Conservation (phyloP, 2,329 filamentous ascomycete genomes). For the Botrytis galanthina region DNA sequence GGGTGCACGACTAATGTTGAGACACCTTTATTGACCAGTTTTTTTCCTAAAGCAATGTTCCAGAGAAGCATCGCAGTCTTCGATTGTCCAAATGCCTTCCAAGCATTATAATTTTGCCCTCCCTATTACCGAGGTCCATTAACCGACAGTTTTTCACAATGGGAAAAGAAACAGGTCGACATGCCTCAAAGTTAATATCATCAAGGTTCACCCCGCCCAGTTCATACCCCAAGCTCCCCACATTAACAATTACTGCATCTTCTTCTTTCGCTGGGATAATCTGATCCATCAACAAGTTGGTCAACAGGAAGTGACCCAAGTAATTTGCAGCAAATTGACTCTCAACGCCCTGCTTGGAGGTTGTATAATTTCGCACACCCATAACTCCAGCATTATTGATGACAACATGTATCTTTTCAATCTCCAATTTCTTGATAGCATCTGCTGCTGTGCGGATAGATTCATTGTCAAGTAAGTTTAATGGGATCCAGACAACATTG, state of each 20-base stretch:
- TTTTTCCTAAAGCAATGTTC: neutral
- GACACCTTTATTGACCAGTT: neutral
- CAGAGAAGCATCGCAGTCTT: neutral
- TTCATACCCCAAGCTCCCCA: slow-evolving; percentile 42
- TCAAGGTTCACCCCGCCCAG: slow-evolving; percentile 40
- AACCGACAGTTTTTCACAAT: neutral
- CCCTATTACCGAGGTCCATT: neutral
- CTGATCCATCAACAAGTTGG: slow-evolving; percentile 35
- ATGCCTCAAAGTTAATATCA: slow-evolving; percentile 40
- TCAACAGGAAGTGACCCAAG: slow-evolving; percentile 37
- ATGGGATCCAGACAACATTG: neutral
- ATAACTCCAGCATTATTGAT: slow-evolving; percentile 47
- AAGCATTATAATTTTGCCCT: neutral
- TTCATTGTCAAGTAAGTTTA: neutral
- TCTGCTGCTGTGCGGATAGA: neutral
- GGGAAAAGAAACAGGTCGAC: neutral
- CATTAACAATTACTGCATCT: slow-evolving; percentile 40
- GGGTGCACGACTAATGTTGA: neutral
- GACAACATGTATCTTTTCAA: slow-evolving; percentile 41
- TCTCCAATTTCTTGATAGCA: slow-evolving; percentile 30
- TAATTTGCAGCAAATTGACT: slow-evolving; percentile 35
- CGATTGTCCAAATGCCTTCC: neutral
- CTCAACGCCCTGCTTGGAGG: slow-evolving; percentile 43
- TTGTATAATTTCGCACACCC: slow-evolving; percentile 36
- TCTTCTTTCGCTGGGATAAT: slow-evolving; percentile 23